A percentile compares a stretch with the other conserved stretches of the same genome.
phyloP scores from a whole-genome alignment of 352 stramenopile species.

The Elongisporangium anandrum region DNA sequence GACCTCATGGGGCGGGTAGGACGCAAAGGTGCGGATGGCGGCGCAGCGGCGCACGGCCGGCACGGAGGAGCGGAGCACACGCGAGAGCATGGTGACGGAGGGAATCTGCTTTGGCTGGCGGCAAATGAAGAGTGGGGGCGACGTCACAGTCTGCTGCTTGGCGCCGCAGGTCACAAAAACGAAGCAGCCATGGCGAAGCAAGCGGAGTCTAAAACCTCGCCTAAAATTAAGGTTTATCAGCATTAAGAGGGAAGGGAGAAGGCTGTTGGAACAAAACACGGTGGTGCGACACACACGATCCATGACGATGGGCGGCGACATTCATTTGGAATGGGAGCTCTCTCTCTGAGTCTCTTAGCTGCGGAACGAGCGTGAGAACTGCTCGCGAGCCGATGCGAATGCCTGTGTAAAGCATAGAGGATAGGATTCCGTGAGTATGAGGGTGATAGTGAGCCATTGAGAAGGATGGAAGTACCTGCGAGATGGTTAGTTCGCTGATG shows the following conservation, averaged over 20 bases:
- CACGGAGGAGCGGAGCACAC: conserved; percentile 45
- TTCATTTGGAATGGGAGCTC: not conserved
- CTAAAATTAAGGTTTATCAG: not conserved
- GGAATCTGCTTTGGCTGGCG: conserved; percentile 5
- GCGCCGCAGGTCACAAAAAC: not conserved
- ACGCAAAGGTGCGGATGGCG: conserved; percentile 50
- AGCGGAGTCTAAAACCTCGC: not conserved
- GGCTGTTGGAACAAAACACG: not conserved
- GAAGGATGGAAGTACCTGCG: conserved; percentile 36
- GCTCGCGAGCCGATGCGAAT: conserved; percentile 80
- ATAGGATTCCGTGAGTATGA: not conserved
- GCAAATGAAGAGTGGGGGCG: not conserved
- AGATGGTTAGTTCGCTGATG: conserved; percentile 84
- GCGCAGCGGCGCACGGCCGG: conserved; percentile 31
- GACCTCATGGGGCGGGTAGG: conserved; percentile 76
- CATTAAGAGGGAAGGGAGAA: not conserved
- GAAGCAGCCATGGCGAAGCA: not conserved
- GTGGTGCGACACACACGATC: not conserved
- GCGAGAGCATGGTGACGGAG: conserved; percentile 47
- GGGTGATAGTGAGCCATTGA: not conserved
- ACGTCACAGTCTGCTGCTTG: not conserved
- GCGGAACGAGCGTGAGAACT: conserved; percentile 88
- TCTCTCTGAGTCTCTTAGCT: conserved; percentile 34
- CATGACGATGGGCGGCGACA: not conserved
- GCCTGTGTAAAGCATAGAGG: conserved; percentile 26